Conservation (phyloP, 2,329 filamentous ascomycete species). For the Cryphonectria japonica region DNA sequence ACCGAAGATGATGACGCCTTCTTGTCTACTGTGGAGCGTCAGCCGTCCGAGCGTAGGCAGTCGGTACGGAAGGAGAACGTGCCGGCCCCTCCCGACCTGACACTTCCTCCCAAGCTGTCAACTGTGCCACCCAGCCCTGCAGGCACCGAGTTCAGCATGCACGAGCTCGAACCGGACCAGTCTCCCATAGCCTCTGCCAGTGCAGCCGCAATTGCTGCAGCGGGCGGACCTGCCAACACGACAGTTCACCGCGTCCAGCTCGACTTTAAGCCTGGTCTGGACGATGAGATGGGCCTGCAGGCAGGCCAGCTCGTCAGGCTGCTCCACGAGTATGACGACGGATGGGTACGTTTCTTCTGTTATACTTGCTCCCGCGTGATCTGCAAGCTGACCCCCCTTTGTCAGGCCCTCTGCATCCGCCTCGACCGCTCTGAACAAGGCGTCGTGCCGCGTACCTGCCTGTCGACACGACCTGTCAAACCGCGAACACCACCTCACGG, state of each 20-base stretch:
- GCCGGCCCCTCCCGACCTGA: conserved; percentile 58
- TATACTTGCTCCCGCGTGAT: background rate
- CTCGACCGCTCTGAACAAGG: conserved; percentile 91
- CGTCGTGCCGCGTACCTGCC: conserved; percentile 89
- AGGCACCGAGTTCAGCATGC: conserved; percentile 64
- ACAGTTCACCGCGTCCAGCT: conserved; percentile 91
- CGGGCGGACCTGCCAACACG: conserved; percentile 61
- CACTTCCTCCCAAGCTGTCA: conserved; percentile 43
- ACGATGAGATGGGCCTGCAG: conserved; percentile 83
- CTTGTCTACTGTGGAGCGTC: conserved; percentile 19
- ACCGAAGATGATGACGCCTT: conserved; percentile 5
- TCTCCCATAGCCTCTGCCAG: conserved; percentile 54
- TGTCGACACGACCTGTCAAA: conserved; percentile 90
- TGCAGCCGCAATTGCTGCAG: conserved; percentile 64
- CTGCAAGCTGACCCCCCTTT: conserved; percentile 5
- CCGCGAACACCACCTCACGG: conserved; percentile 61
- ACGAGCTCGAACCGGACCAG: conserved; percentile 46
- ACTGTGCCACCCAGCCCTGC: conserved; percentile 60
- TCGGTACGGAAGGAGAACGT: conserved; percentile 58
- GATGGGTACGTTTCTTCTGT: conserved; percentile 73
- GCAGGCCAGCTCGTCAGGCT: conserved; percentile 85
- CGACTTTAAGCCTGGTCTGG: conserved; percentile 90
- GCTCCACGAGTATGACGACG: conserved; percentile 96
- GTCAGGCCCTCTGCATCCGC: conserved; percentile 82
- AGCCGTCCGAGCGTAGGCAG: conserved; percentile 49